Conservation (phyloP, 768 basidiomycete species). For the Hericium erinaceus region DNA sequence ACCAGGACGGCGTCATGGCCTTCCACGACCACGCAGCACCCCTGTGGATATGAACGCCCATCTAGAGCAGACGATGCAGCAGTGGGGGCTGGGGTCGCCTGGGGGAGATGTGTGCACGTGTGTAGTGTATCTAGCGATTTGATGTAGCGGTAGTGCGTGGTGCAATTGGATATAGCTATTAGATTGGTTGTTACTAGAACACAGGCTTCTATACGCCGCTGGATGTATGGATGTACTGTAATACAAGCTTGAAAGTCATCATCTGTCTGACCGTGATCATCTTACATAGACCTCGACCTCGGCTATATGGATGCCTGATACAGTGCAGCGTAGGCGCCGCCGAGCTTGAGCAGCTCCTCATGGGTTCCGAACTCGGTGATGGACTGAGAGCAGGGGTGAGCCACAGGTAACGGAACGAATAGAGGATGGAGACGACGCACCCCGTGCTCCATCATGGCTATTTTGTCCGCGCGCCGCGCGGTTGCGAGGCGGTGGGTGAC, state of each 20-base stretch:
- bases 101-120: not conserved
- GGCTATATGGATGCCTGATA: conserved; percentile 15
- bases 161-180: not conserved
- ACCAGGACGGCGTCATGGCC: conserved; percentile 53
- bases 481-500: conserved; percentile 79
- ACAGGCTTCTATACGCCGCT: no score
- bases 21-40: conserved; percentile 61
- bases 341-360: conserved; percentile 16
- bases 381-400: conserved; percentile 6
- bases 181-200: no score
- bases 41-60: conserved; percentile 33
- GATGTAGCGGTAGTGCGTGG: conserved; percentile 8
- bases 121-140: conserved; percentile 10
- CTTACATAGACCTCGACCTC: no score
- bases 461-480: conserved; percentile 76
- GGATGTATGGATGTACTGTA: not conserved
- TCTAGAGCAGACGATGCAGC: not conserved
- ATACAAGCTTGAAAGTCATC: not conserved
- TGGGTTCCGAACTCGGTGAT: conserved; percentile 22
- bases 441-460: conserved; percentile 80
- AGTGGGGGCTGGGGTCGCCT: no score
- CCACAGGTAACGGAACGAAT: not conserved
- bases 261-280: no score
- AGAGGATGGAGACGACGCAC: conserved; percentile 23
- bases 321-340: conserved; percentile 17